phyloP scores from a whole-genome alignment of 2,329 filamentous ascomycete genomes.

The Diaporthe ampelina region DNA sequence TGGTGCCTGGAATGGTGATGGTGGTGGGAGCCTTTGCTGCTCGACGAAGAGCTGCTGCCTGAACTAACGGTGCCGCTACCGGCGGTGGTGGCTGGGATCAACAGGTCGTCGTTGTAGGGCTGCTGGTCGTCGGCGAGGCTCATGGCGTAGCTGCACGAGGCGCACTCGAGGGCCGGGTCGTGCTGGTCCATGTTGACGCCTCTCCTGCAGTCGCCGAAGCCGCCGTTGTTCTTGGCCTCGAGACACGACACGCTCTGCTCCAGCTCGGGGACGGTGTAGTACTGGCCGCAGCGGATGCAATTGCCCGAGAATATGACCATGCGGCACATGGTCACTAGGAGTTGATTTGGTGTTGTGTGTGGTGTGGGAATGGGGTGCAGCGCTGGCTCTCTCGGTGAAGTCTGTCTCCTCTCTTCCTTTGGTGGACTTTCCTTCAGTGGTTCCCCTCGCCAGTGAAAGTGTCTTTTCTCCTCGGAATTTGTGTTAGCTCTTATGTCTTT shows the following conservation, averaged over 20 bases:
- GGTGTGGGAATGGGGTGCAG: neutral
- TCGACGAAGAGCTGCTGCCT: neutral
- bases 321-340: conserved; percentile 58
- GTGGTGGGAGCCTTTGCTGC: neutral
- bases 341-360: neutral
- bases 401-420: neutral
- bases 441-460: neutral
- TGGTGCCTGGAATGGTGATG: conserved; percentile 25
- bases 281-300: conserved; percentile 58
- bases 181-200: conserved; percentile 60
- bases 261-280: conserved; percentile 60
- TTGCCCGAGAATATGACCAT: conserved; percentile 59
- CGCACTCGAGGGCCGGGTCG: conserved; percentile 63
- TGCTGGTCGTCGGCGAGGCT: conserved; percentile 49
- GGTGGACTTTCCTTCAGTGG: too few relatives aligned
- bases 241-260: conserved; percentile 62
- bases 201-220: conserved; percentile 58
- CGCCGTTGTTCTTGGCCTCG: conserved; percentile 62
- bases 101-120: conserved; percentile 49
- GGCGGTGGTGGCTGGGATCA: conserved; percentile 32
- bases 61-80: neutral
- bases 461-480: neutral
- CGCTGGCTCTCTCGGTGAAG: neutral
- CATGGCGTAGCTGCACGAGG: conserved; percentile 50
- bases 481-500: neutral